Evolutionary conservation across 768 basidiomycete species (phyloP).

Genomic region (Punctularia strigosozonata): DNA sequence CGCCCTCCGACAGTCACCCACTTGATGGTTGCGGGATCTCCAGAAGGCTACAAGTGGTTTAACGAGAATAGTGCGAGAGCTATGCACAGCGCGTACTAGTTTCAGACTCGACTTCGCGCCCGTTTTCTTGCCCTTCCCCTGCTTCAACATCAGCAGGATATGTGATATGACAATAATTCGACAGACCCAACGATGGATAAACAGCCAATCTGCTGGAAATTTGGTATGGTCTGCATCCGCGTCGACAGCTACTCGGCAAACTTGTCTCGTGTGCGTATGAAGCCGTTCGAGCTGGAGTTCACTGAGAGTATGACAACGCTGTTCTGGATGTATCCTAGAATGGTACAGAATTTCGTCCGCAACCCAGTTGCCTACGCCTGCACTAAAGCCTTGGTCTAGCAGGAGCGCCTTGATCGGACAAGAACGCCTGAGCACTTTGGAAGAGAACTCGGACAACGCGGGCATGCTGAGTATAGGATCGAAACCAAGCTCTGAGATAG

Average conservation of each 20-base stretch:
- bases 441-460: slow-evolving; percentile 35
- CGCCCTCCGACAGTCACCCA: slow-evolving; percentile 70
- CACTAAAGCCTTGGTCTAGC: slow-evolving; percentile 69
- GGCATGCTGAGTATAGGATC: slow-evolving; percentile 70
- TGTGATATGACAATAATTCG: slow-evolving; percentile 1
- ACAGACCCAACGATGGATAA: slow-evolving; percentile 55
- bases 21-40: slow-evolving; percentile 57
- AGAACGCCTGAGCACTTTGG: slow-evolving; percentile 35
- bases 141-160: slow-evolving; percentile 9
- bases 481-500: slow-evolving; percentile 64
- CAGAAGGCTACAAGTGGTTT: slow-evolving; percentile 38
- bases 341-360: slow-evolving; percentile 77
- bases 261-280: slow-evolving; percentile 38
- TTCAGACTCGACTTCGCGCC: slow-evolving; percentile 30
- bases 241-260: slow-evolving; percentile 50
- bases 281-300: slow-evolving; percentile 35
- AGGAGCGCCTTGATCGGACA: slow-evolving; percentile 69
- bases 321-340: slow-evolving; percentile 60
- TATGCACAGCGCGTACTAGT: slow-evolving; percentile 24
- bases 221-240: slow-evolving; percentile 57
- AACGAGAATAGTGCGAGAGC: neutral
- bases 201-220: slow-evolving; percentile 61
- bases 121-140: slow-evolving; percentile 56
- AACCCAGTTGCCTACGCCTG: slow-evolving; percentile 77
- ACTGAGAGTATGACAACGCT: slow-evolving; percentile 44